These are phyloP conservation scores for Ceratocystis cacaofunesta DNA, from an alignment of 2,329 filamentous ascomycete genomes.

Conservation along the genomic window DNA sequence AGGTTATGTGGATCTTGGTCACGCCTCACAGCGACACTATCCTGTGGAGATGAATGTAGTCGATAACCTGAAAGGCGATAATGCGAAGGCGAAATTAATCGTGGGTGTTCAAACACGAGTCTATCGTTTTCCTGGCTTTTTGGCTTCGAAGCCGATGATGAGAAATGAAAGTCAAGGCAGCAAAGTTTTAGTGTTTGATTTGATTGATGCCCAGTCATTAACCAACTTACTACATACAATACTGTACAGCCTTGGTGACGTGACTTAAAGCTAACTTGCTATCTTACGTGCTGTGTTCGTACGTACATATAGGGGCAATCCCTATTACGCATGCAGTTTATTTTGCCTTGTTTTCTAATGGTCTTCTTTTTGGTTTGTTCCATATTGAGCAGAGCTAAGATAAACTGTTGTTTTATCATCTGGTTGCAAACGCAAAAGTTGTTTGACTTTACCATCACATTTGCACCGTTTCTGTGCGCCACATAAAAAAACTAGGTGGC, in stretches of 20 bases:
- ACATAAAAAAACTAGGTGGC: neutral
- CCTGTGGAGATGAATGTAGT: neutral
- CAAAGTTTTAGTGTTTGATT: neutral
- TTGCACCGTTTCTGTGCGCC: neutral
- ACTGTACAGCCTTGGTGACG: neutral
- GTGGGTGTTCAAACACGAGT: neutral
- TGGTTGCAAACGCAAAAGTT: no score
- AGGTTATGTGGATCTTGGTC: neutral
- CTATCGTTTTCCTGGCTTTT: neutral
- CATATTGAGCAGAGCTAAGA: neutral
- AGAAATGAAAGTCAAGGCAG: neutral
- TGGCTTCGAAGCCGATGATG: neutral
- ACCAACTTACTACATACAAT: neutral
- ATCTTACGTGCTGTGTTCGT: neutral
- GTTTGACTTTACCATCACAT: neutral
- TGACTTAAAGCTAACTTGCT: neutral
- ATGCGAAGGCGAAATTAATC: neutral
- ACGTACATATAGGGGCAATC: neutral
- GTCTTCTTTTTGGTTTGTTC: neutral
- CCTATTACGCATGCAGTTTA: constrained; percentile 2
- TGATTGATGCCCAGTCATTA: neutral
- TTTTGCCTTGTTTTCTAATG: neutral
- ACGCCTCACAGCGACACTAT: neutral
- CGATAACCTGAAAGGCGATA: neutral
- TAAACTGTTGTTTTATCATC: no score